These are phyloP conservation scores for Phyllosticta ampelicida DNA, from an alignment of 2,329 filamentous ascomycete species.

Conservation along the genomic window DNA sequence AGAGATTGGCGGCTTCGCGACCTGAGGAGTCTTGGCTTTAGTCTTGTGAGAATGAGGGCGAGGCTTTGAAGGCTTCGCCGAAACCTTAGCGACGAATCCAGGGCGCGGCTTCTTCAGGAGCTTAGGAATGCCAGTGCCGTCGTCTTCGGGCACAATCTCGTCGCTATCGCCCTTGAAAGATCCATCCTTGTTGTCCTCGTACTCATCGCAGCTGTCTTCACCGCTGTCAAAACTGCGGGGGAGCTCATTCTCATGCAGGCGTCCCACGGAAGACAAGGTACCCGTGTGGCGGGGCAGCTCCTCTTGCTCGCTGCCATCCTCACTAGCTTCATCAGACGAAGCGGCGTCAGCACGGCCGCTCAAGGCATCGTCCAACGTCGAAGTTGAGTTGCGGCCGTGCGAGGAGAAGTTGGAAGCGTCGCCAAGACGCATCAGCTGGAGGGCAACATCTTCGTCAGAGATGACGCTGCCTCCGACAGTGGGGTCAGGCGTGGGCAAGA, in stretches of 20 bases:
- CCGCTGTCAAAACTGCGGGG: conserved; percentile 38
- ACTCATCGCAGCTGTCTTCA: conserved; percentile 51
- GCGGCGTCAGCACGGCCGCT: conserved; percentile 79
- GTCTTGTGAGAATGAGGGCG: conserved; percentile 40
- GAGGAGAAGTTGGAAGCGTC: conserved; percentile 82
- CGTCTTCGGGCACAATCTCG: conserved; percentile 29
- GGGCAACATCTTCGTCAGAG: conserved; percentile 94
- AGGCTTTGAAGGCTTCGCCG: conserved; percentile 28
- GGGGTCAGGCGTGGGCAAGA: conserved; percentile 76
- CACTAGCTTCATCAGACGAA: conserved; percentile 58
- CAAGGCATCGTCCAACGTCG: conserved; percentile 85
- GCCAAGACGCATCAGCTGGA: conserved; percentile 91
- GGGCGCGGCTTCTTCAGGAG: conserved; percentile 24
- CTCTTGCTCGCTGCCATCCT: conserved; percentile 61
- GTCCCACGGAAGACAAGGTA: not conserved
- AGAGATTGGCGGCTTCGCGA: conserved; percentile 38
- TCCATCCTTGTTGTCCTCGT: conserved; percentile 41
- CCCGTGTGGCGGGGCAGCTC: conserved; percentile 28
- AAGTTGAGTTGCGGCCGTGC: conserved; percentile 84
- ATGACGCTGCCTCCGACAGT: conserved; percentile 86
- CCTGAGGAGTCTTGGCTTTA: conserved; percentile 35
- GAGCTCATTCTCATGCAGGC: conserved; percentile 14
- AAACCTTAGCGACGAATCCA: conserved; percentile 26
- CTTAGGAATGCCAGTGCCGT: conserved; percentile 30
- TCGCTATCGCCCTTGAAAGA: conserved; percentile 47